Conservation (phyloP, 768 basidiomycete species). For the Mrakia blollopis region DNA sequence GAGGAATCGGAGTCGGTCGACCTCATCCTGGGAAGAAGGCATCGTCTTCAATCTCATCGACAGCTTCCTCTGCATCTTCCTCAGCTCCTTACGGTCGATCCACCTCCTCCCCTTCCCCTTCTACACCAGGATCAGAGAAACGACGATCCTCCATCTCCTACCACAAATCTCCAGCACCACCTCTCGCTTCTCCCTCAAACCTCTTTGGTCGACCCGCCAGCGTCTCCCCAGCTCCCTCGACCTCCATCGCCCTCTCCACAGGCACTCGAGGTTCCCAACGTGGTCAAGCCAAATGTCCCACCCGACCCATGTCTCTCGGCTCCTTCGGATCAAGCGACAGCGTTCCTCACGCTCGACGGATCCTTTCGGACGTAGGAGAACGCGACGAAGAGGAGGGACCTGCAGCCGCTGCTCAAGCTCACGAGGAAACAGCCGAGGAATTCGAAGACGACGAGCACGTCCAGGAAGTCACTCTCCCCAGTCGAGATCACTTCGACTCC, state of each 20-base stretch:
- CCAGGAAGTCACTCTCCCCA: background rate
- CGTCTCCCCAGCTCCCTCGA: too few species aligned
- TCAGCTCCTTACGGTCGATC: constrained; percentile 1
- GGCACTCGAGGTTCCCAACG: constrained; percentile 9
- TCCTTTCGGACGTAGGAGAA: constrained; percentile 30
- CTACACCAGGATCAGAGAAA: background rate
- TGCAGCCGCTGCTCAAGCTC: too few species aligned
- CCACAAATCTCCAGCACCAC: background rate
- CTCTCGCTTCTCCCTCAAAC: background rate
- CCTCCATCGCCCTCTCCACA: background rate
- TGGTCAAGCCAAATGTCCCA: constrained; percentile 19
- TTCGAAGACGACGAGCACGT: constrained; percentile 4
- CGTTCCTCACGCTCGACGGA: constrained; percentile 11
- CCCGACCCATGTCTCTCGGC: constrained; percentile 15
- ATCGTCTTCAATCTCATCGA: constrained; percentile 23
- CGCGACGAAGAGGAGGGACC: constrained; percentile 9
- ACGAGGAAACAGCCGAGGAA: constrained; percentile 9
- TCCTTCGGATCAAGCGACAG: background rate
- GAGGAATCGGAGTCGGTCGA: constrained; percentile 20
- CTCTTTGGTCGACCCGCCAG: background rate
- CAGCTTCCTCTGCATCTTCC: constrained; percentile 7
- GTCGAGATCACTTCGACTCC: constrained; percentile 2
- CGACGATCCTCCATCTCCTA: constrained; percentile 19
- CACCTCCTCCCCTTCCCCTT: background rate
- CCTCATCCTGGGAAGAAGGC: constrained; percentile 2